Percentiles rank a stretch among this genome's conserved stretches.
These are phyloP conservation scores for Biancaea sappan DNA, from an alignment of 306 rosid species.

Conservation along the genomic window DNA sequence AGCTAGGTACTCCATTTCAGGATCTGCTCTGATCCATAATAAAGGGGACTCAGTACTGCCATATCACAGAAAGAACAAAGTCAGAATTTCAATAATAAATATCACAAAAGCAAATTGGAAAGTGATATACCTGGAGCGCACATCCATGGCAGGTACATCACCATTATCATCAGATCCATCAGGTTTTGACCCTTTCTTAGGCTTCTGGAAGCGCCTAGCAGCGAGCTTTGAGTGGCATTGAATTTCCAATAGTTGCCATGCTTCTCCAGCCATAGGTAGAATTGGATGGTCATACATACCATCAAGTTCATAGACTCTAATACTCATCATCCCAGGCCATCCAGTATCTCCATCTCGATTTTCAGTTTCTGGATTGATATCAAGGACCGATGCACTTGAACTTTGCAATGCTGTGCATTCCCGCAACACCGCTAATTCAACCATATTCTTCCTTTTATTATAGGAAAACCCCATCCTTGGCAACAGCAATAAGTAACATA, in stretches of 20 bases:
- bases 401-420: constrained; percentile 72
- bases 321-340: constrained; percentile 99
- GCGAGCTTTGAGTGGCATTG: constrained; percentile 95
- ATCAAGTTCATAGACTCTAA: constrained; percentile 92
- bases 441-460: constrained; percentile 92
- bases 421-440: constrained; percentile 92
- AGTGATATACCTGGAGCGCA: constrained; percentile 69
- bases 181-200: constrained; percentile 76
- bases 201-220: constrained; percentile 89
- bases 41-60: constrained; percentile 87
- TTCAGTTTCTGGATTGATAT: constrained; percentile 65
- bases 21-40: constrained; percentile 97
- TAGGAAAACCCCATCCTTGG: constrained; percentile 93
- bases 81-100: constrained; percentile 26
- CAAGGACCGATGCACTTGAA: constrained; percentile 57
- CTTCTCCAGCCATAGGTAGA: constrained; percentile 93
- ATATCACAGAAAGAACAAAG: constrained; percentile 14
- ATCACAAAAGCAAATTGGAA: neutral
- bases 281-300: constrained; percentile 98
- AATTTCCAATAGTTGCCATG: constrained; percentile 89
- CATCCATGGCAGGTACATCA: constrained; percentile 72
- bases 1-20: constrained; percentile 98
- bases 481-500: constrained; percentile 30
- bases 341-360: constrained; percentile 82
- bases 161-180: constrained; percentile 98